Percentiles rank a stretch among this genome's conserved stretches.
Conservation (phyloP, 1,284 basidiomycete species). For the Austropuccinia psidii region DNA sequence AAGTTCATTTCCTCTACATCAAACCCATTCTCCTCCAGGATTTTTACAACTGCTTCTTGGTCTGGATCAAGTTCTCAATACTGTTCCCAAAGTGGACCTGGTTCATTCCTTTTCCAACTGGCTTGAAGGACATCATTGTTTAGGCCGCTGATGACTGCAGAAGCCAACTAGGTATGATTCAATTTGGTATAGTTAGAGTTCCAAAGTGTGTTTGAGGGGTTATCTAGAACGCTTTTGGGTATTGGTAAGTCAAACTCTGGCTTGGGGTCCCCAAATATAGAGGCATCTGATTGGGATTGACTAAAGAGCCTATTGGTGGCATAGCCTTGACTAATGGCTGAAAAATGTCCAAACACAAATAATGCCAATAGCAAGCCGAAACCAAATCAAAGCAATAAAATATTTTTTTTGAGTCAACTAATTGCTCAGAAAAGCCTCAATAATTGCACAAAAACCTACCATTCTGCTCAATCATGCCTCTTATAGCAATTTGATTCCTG, state of each 20-base stretch:
- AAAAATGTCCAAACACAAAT: no score
- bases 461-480: not conserved
- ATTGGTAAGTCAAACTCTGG: not conserved
- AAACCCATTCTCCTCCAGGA: not conserved
- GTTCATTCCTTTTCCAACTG: constrained; percentile 2
- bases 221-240: not conserved
- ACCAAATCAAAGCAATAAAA: no score
- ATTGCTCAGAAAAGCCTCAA: no score
- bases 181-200: not conserved
- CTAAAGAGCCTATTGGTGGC: not conserved
- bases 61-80: not conserved
- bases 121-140: not conserved
- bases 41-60: not conserved
- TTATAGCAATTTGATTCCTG: constrained; percentile 3
- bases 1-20: not conserved
- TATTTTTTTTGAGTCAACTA: no score
- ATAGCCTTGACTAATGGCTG: not conserved
- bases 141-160: not conserved
- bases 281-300: constrained; percentile 1
- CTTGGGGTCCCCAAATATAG: not conserved
- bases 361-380: no score
- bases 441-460: no score
- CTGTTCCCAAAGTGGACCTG: not conserved
- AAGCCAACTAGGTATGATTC: not conserved
- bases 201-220: not conserved